A percentile compares a stretch with the other conserved stretches of the same genome.
phyloP scores from a whole-genome alignment of 257 asterid species.

The Solanum neorickii region DNA sequence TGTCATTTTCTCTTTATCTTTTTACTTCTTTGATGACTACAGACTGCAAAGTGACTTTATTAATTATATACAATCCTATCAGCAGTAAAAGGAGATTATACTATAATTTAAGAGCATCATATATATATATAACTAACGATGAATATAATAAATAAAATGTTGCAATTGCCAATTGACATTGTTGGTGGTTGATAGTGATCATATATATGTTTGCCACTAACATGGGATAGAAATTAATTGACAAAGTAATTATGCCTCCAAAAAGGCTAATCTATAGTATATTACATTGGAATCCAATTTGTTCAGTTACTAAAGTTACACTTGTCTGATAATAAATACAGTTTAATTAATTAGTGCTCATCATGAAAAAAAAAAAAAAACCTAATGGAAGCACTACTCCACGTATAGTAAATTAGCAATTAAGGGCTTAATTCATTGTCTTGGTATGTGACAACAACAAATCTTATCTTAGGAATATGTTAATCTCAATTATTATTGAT shows the following conservation, averaged over 20 bases:
- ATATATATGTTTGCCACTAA: background rate
- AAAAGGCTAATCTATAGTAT: background rate
- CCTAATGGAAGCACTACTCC: background rate
- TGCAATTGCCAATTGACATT: background rate
- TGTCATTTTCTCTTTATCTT: background rate
- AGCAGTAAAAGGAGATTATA: background rate
- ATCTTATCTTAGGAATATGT: background rate
- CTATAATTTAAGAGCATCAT: background rate
- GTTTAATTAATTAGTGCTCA: background rate
- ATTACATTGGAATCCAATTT: background rate
- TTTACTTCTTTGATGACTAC: background rate
- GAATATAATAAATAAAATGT: background rate
- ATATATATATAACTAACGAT: background rate
- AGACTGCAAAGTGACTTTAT: background rate
- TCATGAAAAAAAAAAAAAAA: background rate
- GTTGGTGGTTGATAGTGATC: background rate
- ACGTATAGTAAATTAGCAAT: background rate
- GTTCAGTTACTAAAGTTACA: background rate
- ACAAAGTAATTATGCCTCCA: slow-evolving; percentile 7
- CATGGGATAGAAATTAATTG: background rate
- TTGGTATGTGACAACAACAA: background rate
- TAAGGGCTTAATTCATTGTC: background rate
- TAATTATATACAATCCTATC: background rate
- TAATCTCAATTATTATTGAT: background rate
- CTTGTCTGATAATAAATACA: background rate